phyloP scores from a whole-genome alignment of 441 rosid species.

The Sinapis alba region DNA sequence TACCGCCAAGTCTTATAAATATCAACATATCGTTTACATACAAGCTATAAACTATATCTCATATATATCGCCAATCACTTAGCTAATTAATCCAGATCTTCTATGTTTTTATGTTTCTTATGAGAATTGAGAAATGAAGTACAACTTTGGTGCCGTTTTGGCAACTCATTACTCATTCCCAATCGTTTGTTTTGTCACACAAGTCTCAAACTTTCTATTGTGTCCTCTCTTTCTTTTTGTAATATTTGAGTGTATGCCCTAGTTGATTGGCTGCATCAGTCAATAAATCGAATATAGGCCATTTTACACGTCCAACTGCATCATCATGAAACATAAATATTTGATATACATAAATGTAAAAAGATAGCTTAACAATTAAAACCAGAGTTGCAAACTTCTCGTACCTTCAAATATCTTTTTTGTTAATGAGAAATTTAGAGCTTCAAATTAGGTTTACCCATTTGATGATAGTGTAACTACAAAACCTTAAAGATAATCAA shows the following conservation, averaged over 20 bases:
- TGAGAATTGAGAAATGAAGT: slow-evolving; percentile 10
- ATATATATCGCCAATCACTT: not conserved
- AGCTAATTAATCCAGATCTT: not conserved
- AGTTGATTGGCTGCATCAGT: not conserved
- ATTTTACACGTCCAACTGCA: not conserved
- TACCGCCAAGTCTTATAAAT: not conserved
- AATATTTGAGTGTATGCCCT: not conserved
- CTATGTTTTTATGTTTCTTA: not conserved
- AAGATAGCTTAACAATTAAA: not conserved
- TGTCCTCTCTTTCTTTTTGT: not conserved
- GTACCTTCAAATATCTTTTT: not conserved
- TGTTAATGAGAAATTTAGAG: not conserved
- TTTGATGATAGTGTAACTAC: not conserved
- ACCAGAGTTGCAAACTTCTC: not conserved
- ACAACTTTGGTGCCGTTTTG: not conserved
- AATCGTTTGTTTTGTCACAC: slow-evolving; percentile 8
- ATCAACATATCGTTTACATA: not conserved
- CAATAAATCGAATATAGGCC: not conserved
- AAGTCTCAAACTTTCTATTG: not conserved
- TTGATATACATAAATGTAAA: not conserved
- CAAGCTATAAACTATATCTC: not conserved
- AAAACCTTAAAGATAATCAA: not conserved
- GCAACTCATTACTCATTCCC: not conserved
- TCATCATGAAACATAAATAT: not conserved
- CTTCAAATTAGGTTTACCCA: not conserved